Base-by-base conservation (phyloP, 2,329 filamentous ascomycete genomes). In the Diaporthe nobilis region DNA sequence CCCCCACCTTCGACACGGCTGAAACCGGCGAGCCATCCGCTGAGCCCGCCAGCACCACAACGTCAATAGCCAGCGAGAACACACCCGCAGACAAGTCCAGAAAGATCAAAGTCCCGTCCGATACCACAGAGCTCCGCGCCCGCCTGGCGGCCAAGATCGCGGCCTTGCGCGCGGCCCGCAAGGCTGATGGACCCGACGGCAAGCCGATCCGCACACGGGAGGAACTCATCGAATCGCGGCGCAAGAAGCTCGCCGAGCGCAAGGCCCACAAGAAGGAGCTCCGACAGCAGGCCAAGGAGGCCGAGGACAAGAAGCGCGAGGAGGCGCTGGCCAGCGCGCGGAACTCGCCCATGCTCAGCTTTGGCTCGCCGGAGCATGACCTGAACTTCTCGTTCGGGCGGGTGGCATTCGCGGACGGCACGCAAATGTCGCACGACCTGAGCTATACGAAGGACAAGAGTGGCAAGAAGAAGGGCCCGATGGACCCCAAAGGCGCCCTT, bases 201-300 rank as follows among this genome's bases (percentile, higher is more conserved):
- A 93, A 94, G 81, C 93, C 94, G 22, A 94, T 96, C 75, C 92
- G 94, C 78, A 98, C 95, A 77, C 92, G 97, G 77, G 94, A 98
- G 85, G 96, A 98, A 82, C 90, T 99, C 17, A 95, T 99, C 80
- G 97, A 98, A 84, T 91, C 94, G 60, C 92, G 97, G 57, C 92
- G 97, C 78, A 92, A 92, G 82, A 98, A 98, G 86, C 94, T 98
- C 83, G 93, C 95, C 76, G 92, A 95, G 83, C 92, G 95, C 77
- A 96, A 96, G 83, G 92, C 92, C 31, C 94, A 96, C 81, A 98
- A 98, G 87, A 97, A 98, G 85, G 94, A 96, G 81, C 87, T 95
- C 75, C 91, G 96, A 60, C 88, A 90, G 78, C 90, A 94, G 80
- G 93, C 94, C 28, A 96, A 94, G 82, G 90, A 94, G 71, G 95